Base-by-base conservation (phyloP, 768 basidiomycete genomes). In the Termitomyces sp. region DNA sequence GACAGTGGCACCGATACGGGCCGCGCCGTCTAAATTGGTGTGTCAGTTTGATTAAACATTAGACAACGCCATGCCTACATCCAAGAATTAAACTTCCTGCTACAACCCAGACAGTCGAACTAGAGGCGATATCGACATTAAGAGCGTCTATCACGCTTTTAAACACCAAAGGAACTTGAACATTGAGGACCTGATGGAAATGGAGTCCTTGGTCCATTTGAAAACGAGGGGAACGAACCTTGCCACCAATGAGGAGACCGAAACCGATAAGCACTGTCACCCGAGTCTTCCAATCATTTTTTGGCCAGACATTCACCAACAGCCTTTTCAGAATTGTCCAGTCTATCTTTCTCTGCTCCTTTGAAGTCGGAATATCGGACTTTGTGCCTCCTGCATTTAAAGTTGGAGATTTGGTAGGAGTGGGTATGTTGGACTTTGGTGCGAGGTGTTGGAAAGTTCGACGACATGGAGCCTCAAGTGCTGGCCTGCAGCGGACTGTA, bases 101-200 rank as follows among this genome's bases (percentile, higher is more conserved):
- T 24, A 99, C 76, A 3, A 94, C 79, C 91, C 94, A 96, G 3
- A 92, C 93, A 0, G 95, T 94, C 5, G 87, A 82, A 7, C 78
- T 69, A 13, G 85, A 72, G 13, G 87, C 82, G 35, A 97, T 77
- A 28, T 90, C 85, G 33, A 98, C 77, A 65, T 98, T 97, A 61
- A 99, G 77, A 1, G 90, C 72, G 69, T 99, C 96, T 53, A 99
- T 86, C 44, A 99, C 83, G 28, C 80, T 72, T 73, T 98, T 98
- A 82, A 99, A 99, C 60, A 98, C 75, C 63, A 92, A 83, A 0
- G 97, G 97, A n/a, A 99, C 95, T 79, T 98, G 96, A 0, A 99
- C 97, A 69, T 98, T 99, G 57, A 98, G 74, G 45, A 97, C 73
- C 94, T 94, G 56, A 32, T 51, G 9, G 53, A 45, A 42, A 49